Percentiles rank a stretch among this genome's conserved stretches.
Conservation (phyloP, 495 filamentous ascomycete species). For the Neurospora sp. region DNA sequence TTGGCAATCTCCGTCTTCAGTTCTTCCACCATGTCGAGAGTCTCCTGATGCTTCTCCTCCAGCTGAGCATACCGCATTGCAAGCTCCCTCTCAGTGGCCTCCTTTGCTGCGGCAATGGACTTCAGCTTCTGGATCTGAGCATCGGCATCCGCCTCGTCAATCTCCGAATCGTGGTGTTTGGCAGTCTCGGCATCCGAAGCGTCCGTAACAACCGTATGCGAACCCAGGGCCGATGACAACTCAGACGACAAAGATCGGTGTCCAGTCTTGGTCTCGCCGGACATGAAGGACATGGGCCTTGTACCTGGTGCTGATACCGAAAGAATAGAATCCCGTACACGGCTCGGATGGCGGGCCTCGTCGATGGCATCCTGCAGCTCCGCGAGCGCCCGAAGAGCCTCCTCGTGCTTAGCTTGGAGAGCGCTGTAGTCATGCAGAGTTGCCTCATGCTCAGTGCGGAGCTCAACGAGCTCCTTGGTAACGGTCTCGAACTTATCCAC, state of each 20-base stretch:
- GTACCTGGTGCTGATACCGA: slow-evolving; percentile 50
- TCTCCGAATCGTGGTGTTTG: slow-evolving; percentile 16
- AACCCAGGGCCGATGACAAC: slow-evolving; percentile 86
- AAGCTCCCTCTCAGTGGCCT: slow-evolving; percentile 59
- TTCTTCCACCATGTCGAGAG: slow-evolving; percentile 76
- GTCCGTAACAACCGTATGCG: slow-evolving; percentile 53
- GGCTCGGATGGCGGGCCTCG: slow-evolving; percentile 59
- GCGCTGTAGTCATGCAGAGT: slow-evolving; percentile 72
- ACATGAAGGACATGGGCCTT: slow-evolving; percentile 86
- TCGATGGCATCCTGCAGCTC: slow-evolving; percentile 79
- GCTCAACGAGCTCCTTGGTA: slow-evolving; percentile 83
- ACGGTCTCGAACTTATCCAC: slow-evolving; percentile 82
- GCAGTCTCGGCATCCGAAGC: slow-evolving; percentile 44
- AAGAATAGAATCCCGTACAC: slow-evolving; percentile 38
- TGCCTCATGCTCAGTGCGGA: slow-evolving; percentile 80
- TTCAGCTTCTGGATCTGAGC: slow-evolving; percentile 63
- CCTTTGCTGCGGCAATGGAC: slow-evolving; percentile 62
- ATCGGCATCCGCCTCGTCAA: slow-evolving; percentile 27
- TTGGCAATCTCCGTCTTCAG: slow-evolving; percentile 78
- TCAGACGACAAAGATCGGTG: slow-evolving; percentile 91
- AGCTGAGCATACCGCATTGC: slow-evolving; percentile 70
- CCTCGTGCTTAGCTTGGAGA: slow-evolving; percentile 82
- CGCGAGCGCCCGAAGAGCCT: slow-evolving; percentile 70
- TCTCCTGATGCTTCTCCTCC: slow-evolving; percentile 69
- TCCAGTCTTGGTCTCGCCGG: slow-evolving; percentile 64